phyloP scores from a whole-genome alignment of 176 grass and related monocot species.

The Stipa capillata region DNA sequence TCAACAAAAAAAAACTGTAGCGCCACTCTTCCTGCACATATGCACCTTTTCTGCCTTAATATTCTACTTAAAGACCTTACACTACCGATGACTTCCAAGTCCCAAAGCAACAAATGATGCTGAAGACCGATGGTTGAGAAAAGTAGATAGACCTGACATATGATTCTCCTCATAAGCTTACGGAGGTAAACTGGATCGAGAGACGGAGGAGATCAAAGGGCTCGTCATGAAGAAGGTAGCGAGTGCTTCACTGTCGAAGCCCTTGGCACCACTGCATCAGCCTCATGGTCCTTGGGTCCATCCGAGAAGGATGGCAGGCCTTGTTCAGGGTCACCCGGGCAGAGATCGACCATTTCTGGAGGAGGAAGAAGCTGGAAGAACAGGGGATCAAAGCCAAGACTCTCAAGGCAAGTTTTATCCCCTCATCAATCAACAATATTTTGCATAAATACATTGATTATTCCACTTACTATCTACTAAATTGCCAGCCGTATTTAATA shows the following conservation, averaged over 20 bases:
- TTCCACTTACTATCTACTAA: not conserved
- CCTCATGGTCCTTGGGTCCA: not conserved
- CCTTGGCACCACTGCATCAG: not conserved
- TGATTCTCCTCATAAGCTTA: not conserved
- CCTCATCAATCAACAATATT: not conserved
- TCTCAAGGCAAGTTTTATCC: slow-evolving; percentile 33
- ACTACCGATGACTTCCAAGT: not conserved
- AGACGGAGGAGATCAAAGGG: not conserved
- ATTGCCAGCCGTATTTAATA: not conserved
- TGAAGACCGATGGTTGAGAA: slow-evolving; percentile 1
- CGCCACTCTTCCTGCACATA: not conserved
- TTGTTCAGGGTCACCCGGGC: slow-evolving; percentile 34
- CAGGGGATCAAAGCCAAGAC: slow-evolving; percentile 40
- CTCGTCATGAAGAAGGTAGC: not conserved
- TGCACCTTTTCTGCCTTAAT: not conserved
- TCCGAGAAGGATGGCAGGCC: not conserved
- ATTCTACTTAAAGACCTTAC: not conserved
- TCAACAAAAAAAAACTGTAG: not conserved
- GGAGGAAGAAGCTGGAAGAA: slow-evolving; percentile 41
- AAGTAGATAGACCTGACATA: not conserved
- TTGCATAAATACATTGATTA: not conserved
- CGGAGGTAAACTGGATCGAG: not conserved
- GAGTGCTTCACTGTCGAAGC: not conserved
- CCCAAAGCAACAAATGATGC: not conserved
- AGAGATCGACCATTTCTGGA: slow-evolving; percentile 52